These are phyloP conservation scores for Xylariaceae sp. DNA, from an alignment of 2,329 filamentous ascomycete genomes.

Conservation along the genomic window DNA sequence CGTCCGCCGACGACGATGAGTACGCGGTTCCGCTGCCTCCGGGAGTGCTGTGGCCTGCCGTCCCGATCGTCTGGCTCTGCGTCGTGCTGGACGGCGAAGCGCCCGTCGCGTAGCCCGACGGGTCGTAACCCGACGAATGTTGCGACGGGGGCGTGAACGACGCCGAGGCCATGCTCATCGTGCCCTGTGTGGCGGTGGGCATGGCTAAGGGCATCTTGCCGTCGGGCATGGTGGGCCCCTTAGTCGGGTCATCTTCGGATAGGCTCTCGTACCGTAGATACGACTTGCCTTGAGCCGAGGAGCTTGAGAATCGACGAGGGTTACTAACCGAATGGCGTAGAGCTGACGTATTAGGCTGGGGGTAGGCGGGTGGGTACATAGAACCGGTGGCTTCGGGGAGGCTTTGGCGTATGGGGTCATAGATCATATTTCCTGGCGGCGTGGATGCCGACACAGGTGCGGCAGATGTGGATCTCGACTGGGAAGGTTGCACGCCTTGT, in stretches of 20 bases:
- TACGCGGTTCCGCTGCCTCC: constrained; percentile 12
- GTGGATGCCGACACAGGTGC: constrained; percentile 47
- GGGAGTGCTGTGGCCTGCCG: constrained; percentile 1
- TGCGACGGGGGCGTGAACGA: constrained; percentile 48
- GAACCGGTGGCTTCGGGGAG: constrained; percentile 50
- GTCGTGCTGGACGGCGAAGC: constrained; percentile 47
- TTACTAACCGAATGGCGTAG: constrained; percentile 47
- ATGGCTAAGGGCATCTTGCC: constrained; percentile 30
- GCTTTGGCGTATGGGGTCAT: constrained; percentile 61
- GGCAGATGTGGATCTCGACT: constrained; percentile 18
- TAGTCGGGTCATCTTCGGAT: constrained; percentile 37
- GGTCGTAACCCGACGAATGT: constrained; percentile 47
- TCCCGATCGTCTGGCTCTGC: constrained; percentile 39
- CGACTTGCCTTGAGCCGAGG: constrained; percentile 29
- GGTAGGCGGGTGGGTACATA: constrained; percentile 54
- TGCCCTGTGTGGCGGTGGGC: constrained; percentile 23
- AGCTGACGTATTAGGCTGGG: constrained; percentile 53
- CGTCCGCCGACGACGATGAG: constrained; percentile 11
- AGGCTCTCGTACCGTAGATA: constrained; percentile 32
- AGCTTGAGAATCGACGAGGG: constrained; percentile 29
- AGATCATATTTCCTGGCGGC: constrained; percentile 61
- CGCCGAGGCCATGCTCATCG: constrained; percentile 24
- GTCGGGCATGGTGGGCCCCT: constrained; percentile 36
- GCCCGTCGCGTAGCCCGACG: constrained; percentile 36
- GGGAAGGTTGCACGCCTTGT: constrained; percentile 15